A percentile compares a stretch with the other conserved stretches of the same genome.
These are phyloP conservation scores for Schwanniomyces etchellsii DNA, from an alignment of 1,139 yeast species.

Conservation along the genomic window DNA sequence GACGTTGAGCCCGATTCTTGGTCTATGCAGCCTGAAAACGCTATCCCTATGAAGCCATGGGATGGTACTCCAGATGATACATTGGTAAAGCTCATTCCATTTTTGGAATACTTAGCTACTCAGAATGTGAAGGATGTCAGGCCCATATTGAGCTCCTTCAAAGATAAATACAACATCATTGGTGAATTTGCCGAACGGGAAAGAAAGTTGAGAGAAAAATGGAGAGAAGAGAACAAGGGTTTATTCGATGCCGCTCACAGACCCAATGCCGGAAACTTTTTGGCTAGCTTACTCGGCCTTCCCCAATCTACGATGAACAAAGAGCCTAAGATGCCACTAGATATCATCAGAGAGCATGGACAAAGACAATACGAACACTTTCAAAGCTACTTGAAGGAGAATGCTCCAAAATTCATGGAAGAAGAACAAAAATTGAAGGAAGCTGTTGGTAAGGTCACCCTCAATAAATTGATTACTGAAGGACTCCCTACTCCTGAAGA, in stretches of 20 bases:
- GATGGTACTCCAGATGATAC: conserved; percentile 77
- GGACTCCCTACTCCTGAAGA: conserved; percentile 86
- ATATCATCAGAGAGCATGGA: conserved; percentile 86
- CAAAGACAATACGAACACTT: conserved; percentile 83
- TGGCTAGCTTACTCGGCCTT: conserved; percentile 57
- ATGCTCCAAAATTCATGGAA: conserved; percentile 80
- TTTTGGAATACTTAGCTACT: conserved; percentile 91
- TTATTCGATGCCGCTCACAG: conserved; percentile 26
- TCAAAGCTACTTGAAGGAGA: conserved; percentile 78
- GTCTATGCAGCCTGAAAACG: conserved; percentile 87
- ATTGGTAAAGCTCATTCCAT: conserved; percentile 77
- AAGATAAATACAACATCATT: conserved; percentile 53
- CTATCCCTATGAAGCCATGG: conserved; percentile 82
- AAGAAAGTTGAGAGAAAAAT: conserved; percentile 55
- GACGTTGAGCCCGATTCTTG: conserved; percentile 74
- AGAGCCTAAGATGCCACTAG: conserved; percentile 84
- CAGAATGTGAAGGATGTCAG: conserved; percentile 89
- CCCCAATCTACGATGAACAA: conserved; percentile 44
- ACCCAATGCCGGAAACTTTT: conserved; percentile 48
- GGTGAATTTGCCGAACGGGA: conserved; percentile 81
- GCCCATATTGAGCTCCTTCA: conserved; percentile 72
- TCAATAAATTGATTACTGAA: conserved; percentile 78
- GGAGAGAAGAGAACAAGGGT: conserved; percentile 63
- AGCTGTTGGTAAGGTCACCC: conserved; percentile 71
- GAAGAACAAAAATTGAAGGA: conserved; percentile 79